phyloP scores from a whole-genome alignment of 2,329 filamentous ascomycete genomes.

The Fusarium incarnatum region DNA sequence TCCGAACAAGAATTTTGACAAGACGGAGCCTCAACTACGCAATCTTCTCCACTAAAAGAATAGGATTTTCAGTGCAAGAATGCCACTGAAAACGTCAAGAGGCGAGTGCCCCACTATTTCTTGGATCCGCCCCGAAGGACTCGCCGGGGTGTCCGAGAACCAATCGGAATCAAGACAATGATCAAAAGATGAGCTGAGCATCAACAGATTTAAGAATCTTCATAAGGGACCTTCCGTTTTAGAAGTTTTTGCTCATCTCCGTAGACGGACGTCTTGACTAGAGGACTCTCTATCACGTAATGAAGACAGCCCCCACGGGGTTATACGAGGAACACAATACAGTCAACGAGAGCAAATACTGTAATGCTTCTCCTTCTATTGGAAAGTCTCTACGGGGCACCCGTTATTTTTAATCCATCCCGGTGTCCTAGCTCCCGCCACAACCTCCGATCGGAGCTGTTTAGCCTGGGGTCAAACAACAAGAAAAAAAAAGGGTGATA shows the following conservation, averaged over 20 bases:
- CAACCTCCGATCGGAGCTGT: slow-evolving; percentile 38
- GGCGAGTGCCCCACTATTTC: slow-evolving; percentile 2
- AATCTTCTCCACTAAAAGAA: slow-evolving; percentile 5
- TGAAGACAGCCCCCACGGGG: slow-evolving; percentile 30
- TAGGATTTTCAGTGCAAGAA: neutral
- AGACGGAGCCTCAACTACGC: neutral
- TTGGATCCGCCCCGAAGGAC: slow-evolving; percentile 27
- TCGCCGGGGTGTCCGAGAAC: slow-evolving; percentile 29
- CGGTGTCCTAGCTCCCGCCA: slow-evolving; percentile 29
- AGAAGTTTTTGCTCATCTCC: no score
- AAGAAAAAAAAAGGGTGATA: slow-evolving; percentile 25
- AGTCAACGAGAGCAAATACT: neutral
- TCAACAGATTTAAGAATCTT: neutral
- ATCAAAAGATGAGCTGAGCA: neutral
- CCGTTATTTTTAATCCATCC: slow-evolving; percentile 2
- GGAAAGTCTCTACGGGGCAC: neutral
- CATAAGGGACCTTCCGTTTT: slow-evolving; percentile 24
- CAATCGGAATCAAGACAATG: slow-evolving; percentile 15
- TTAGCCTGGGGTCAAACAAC: slow-evolving; percentile 26
- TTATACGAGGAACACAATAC: neutral
- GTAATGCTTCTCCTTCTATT: slow-evolving; percentile 26
- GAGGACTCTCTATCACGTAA: slow-evolving; percentile 26
- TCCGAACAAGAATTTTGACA: neutral
- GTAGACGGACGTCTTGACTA: no score
- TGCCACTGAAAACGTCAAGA: slow-evolving; percentile 8